Base-by-base conservation (phyloP, 306 rosid genomes). In the Lathyrus tuberosus region DNA sequence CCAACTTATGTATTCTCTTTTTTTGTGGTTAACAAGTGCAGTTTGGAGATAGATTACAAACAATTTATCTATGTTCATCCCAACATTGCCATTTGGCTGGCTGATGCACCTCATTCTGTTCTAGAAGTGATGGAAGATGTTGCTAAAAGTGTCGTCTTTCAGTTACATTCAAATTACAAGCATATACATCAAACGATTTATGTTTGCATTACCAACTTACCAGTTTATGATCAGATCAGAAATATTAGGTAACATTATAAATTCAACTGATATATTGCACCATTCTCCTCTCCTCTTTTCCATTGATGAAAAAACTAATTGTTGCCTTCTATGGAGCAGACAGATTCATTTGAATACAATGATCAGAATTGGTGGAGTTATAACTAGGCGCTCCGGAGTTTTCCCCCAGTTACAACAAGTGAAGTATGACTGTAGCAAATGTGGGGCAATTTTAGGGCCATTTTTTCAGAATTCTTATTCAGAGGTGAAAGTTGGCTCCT, bases 51-150 rank as follows among this genome's bases (percentile, higher is more conserved):
- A 66, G 97, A 94, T 78, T 94, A 94, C 84, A 94, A 91, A 68
- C 92, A 91, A 75, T 94, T 94, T 78, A 94, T 94, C 70, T 89
- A 86, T 68, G 86, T 89, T 30, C 99, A 91, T 77, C 99, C 99
- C 76, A 94, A 94, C 81, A 94, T 94, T 77, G 99, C 99, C 76
- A 94, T 94, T 70, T 94, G 99, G 99, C 81, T 94, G 74, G 99
- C 99, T 48, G 99, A 94, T 79, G 99, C 99, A 3, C 99, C 99
- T 64, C 97, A 94, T 66, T 85, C 99, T 37, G 96, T 94, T 76
- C 76, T 94, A 58, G 99, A 94, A 86, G 99, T 94, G 38, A 94
- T 94, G 99, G 99, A 94, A 82, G 99, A 94, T 69, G 97, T 94
- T 73, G 96, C 99, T 28, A 86, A 91, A 85, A 86, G 73, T 15